Conservation (phyloP, 2,329 filamentous ascomycete genomes). For the Zasmidium citrigriseum region DNA sequence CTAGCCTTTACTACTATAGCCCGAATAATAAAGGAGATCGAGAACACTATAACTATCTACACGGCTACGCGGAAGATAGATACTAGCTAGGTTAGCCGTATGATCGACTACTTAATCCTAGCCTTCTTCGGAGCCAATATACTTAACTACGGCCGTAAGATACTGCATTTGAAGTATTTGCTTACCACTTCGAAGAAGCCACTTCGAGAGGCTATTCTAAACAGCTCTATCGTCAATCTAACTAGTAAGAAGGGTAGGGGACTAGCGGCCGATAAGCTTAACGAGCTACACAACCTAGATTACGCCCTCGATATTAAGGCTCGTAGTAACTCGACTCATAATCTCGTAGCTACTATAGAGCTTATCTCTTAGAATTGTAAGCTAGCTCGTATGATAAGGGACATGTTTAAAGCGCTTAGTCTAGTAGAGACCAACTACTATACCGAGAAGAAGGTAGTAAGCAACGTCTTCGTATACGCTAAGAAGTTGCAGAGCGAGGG, state of each 20-base stretch:
- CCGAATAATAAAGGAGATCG: constrained; percentile 1
- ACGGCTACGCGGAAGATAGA: constrained; percentile 1
- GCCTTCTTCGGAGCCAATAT: neutral
- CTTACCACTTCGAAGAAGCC: neutral
- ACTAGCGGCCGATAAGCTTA: neutral
- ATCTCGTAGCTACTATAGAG: neutral
- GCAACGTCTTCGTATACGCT: neutral
- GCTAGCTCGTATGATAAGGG: neutral
- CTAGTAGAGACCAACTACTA: constrained; percentile 3
- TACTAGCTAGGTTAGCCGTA: neutral
- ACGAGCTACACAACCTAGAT: neutral
- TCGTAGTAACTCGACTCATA: constrained; percentile 3
- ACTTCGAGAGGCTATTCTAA: neutral
- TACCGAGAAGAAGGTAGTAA: constrained; percentile 2
- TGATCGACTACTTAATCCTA: neutral
- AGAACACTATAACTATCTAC: neutral
- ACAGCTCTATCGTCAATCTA: neutral
- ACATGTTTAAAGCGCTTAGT: neutral
- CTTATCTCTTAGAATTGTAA: neutral
- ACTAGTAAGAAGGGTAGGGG: neutral
- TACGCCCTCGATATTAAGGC: constrained; percentile 1
- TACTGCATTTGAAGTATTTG: neutral
- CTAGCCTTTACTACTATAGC: constrained; percentile 1
- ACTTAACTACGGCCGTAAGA: neutral
- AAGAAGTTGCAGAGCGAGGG: neutral